Percentiles rank a stretch among this genome's conserved stretches.
phyloP scores from a whole-genome alignment of 2,329 filamentous ascomycete species.

The Diplodia corticola region DNA sequence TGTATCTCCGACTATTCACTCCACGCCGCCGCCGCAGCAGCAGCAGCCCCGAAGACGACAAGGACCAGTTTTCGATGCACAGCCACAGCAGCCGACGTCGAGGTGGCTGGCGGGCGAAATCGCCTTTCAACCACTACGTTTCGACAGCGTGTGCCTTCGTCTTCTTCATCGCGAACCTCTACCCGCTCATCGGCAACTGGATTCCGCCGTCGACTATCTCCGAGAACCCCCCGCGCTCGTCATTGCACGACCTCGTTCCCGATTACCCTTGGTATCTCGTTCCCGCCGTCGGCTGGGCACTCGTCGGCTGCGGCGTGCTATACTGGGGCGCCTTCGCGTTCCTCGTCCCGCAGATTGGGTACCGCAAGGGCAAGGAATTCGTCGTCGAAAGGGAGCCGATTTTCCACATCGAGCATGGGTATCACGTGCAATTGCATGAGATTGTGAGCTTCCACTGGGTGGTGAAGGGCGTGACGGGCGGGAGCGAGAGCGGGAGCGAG shows the following conservation, averaged over 20 bases:
- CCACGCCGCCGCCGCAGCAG: background rate
- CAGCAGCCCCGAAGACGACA: background rate
- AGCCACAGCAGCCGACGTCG: background rate
- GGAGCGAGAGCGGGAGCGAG: background rate
- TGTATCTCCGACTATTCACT: conserved; percentile 24
- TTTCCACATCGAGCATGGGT: conserved; percentile 25
- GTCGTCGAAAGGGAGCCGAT: conserved; percentile 26
- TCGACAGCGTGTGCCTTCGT: conserved; percentile 24
- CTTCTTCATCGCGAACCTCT: conserved; percentile 23
- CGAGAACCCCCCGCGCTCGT: background rate
- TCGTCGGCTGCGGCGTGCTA: conserved; percentile 23
- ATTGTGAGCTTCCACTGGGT: conserved; percentile 25
- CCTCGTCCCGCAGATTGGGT: conserved; percentile 22
- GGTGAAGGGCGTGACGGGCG: conserved; percentile 18
- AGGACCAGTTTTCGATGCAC: background rate
- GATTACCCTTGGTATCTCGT: conserved; percentile 25
- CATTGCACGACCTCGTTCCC: background rate
- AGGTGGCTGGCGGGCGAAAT: conserved; percentile 24
- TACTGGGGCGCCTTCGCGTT: conserved; percentile 24
- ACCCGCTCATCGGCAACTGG: conserved; percentile 26
- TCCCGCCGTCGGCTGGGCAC: conserved; percentile 13
- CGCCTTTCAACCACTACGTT: conserved; percentile 22
- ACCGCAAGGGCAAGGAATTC: conserved; percentile 25
- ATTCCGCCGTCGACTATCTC: conserved; percentile 23
- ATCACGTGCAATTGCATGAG: conserved; percentile 27